A percentile compares a stretch with the other conserved stretches of the same genome.
phyloP scores from a whole-genome alignment of 1,139 yeast genomes.

The Taphrina deformans region DNA sequence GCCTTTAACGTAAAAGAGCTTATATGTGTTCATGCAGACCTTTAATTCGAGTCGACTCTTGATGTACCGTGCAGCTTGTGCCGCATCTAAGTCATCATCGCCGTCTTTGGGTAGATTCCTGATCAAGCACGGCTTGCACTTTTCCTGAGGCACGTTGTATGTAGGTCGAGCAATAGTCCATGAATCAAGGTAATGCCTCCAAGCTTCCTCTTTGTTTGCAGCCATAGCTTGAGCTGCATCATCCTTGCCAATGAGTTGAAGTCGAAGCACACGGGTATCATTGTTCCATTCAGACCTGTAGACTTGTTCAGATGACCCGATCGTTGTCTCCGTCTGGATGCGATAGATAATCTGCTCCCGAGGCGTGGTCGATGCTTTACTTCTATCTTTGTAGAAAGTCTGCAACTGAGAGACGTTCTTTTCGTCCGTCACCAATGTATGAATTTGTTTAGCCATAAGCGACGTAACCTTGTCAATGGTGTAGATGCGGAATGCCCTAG shows the following conservation, averaged over 20 bases:
- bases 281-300: slow-evolving; percentile 76
- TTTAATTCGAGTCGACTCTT: slow-evolving; percentile 73
- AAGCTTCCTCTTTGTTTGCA: slow-evolving; percentile 70
- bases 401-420: slow-evolving; percentile 78
- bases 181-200: slow-evolving; percentile 91
- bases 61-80: slow-evolving; percentile 21
- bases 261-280: slow-evolving; percentile 55
- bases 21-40: slow-evolving; percentile 74
- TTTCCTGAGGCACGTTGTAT: slow-evolving; percentile 89
- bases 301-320: slow-evolving; percentile 86
- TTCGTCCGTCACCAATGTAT: slow-evolving; percentile 72
- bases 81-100: slow-evolving; percentile 4
- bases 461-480: slow-evolving; percentile 92
- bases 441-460: slow-evolving; percentile 85
- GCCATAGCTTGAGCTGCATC: slow-evolving; percentile 83
- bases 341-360: slow-evolving; percentile 88
- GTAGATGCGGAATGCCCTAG: slow-evolving; percentile 86
- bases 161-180: slow-evolving; percentile 95
- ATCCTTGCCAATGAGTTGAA: slow-evolving; percentile 83
- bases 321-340: slow-evolving; percentile 77
- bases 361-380: slow-evolving; percentile 57
- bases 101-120: slow-evolving; percentile 51
- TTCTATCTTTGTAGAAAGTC: slow-evolving; percentile 78
- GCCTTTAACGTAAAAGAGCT: slow-evolving; percentile 76
- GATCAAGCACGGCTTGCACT: slow-evolving; percentile 69